These are phyloP conservation scores for Metarhizium sp. DNA, from an alignment of 2,329 filamentous ascomycete species.

Conservation along the genomic window DNA sequence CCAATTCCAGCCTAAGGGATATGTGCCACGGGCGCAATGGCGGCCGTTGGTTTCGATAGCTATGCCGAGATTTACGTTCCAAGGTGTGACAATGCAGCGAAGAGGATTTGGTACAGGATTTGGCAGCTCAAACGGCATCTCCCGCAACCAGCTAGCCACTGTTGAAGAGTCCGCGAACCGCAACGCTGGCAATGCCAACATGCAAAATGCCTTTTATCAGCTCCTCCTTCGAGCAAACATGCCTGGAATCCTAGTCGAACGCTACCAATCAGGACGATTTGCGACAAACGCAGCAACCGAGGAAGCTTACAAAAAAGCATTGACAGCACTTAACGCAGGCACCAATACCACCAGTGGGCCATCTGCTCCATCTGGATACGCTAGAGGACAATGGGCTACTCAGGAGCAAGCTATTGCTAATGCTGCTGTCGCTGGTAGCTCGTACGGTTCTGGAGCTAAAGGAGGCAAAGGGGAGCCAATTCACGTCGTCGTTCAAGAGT, in stretches of 20 bases:
- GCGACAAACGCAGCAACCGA: constrained; percentile 73
- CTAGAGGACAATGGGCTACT: constrained; percentile 18
- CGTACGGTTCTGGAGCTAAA: constrained; percentile 24
- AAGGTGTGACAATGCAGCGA: constrained; percentile 9
- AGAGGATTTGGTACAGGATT: constrained; percentile 22
- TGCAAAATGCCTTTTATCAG: constrained; percentile 91
- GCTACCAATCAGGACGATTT: constrained; percentile 79
- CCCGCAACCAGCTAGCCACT: constrained; percentile 64
- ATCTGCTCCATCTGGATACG: constrained; percentile 12
- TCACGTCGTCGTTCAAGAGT: constrained; percentile 93
- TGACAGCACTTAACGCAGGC: constrained; percentile 32
- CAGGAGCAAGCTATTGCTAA: constrained; percentile 20
- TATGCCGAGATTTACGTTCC: constrained; percentile 7
- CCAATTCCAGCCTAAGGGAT: constrained; percentile 13
- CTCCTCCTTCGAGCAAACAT: constrained; percentile 84
- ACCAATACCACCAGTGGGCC: constrained; percentile 16
- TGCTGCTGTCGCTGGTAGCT: constrained; percentile 14
- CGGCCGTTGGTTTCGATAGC: constrained; percentile 12
- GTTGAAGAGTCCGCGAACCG: constrained; percentile 89
- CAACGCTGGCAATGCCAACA: constrained; percentile 76
- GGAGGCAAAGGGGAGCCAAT: constrained; percentile 78
- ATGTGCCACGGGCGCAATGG: constrained; percentile 2
- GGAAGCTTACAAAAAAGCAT: constrained; percentile 66
- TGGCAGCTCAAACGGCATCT: constrained; percentile 38
- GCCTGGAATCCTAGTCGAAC: constrained; percentile 84